Percentiles rank a stretch among this genome's conserved stretches.
phyloP scores from a whole-genome alignment of 805 yeast genomes.

The Metschnikowia lunata region DNA sequence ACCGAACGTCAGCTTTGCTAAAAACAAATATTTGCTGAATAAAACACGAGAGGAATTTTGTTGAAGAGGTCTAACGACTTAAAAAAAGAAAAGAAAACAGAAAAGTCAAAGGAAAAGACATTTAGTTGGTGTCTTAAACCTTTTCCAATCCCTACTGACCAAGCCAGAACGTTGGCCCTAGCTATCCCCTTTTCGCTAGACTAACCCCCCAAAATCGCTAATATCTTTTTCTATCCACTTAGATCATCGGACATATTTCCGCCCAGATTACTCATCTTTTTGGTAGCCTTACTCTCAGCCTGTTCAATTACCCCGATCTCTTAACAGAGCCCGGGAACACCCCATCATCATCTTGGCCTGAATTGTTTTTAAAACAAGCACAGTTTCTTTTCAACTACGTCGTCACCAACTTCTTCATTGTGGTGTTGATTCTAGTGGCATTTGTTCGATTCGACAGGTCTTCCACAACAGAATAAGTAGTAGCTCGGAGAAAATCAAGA shows the following conservation, averaged over 20 bases:
- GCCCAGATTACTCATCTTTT: background rate
- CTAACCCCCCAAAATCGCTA: no score
- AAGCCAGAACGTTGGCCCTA: no score
- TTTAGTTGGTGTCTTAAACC: background rate
- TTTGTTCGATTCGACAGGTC: background rate
- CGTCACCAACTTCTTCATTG: background rate
- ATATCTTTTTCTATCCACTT: background rate
- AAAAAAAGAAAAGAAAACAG: no score
- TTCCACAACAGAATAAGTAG: background rate
- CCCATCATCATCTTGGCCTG: background rate
- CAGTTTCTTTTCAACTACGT: background rate
- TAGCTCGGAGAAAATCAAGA: background rate
- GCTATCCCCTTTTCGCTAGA: no score
- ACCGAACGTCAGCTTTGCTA: background rate
- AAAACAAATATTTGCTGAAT: background rate
- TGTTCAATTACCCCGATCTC: no score
- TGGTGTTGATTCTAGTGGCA: background rate
- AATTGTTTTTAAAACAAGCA: no score
- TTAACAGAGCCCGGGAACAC: no score
- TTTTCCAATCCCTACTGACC: background rate
- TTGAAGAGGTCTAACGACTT: no score
- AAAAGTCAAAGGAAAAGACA: no score
- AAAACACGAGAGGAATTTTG: no score
- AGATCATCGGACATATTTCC: background rate
- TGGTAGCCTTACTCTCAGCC: background rate